These are phyloP conservation scores for Colletotrichum spaethianum DNA, from an alignment of 2,329 filamentous ascomycete genomes.

Conservation along the genomic window DNA sequence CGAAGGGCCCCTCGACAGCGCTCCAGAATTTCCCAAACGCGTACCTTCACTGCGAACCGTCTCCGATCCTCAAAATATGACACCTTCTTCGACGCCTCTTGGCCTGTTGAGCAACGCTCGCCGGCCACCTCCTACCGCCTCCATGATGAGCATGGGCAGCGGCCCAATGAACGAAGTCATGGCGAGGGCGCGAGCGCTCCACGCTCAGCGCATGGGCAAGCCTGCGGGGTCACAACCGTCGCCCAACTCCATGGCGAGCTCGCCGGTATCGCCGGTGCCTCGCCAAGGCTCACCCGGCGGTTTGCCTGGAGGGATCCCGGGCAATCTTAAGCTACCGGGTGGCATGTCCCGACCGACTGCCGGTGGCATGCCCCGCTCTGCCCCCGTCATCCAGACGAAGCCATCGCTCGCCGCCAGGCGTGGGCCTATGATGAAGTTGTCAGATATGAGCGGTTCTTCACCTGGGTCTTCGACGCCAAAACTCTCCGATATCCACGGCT, in stretches of 20 bases:
- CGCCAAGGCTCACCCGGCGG: conserved; percentile 46
- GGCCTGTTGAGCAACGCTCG: conserved; percentile 80
- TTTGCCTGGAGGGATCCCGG: conserved; percentile 60
- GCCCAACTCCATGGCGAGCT: conserved; percentile 49
- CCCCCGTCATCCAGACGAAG: conserved; percentile 63
- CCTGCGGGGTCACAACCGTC: conserved; percentile 45
- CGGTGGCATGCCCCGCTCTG: conserved; percentile 66
- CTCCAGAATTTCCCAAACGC: conserved; percentile 61
- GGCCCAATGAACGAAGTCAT: conserved; percentile 57
- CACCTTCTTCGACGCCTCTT: conserved; percentile 85
- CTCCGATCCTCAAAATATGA: conserved; percentile 77
- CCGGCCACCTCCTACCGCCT: conserved; percentile 61
- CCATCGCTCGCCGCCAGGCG: conserved; percentile 78
- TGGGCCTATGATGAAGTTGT: conserved; percentile 72
- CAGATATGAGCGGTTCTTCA: conserved; percentile 61
- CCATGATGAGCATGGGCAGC: conserved; percentile 45
- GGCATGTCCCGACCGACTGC: conserved; percentile 61
- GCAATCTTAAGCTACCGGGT: conserved; percentile 57
- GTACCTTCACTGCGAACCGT: conserved; percentile 72
- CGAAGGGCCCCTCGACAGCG: conserved; percentile 54
- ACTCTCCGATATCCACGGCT: conserved; percentile 31
- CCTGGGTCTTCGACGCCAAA: conserved; percentile 55
- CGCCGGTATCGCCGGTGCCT: conserved; percentile 47
- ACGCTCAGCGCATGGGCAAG: conserved; percentile 61
- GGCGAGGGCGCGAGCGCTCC: conserved; percentile 63